Evolutionary conservation across 805 yeast species (phyloP), one percentile per base, ranked within the genome.

Genomic region (Yarrowia yakushimensis): DNA sequence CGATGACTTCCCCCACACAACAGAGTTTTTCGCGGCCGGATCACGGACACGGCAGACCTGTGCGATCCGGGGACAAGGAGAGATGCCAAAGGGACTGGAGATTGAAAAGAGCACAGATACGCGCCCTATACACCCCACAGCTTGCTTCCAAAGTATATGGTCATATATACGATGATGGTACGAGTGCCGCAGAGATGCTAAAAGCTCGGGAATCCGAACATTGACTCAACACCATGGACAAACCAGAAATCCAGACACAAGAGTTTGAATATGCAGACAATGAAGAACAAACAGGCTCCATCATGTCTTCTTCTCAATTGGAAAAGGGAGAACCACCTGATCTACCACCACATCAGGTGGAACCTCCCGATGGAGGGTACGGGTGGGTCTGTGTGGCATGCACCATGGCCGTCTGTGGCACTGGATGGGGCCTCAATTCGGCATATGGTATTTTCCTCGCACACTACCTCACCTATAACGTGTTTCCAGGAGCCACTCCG

Each of bases 331-430:
- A 50, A 20, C 12, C 12, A 6, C 15, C 25, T 11, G 43, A 34
- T 18, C 42, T 55, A 8, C 48, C 61, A 6, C 36, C 39, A 18
- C 39, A 55, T 12, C 48, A 55, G 28, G 15, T 55, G 2, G 61
- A 55, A 20, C 61, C 61, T 3, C 61, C 61, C 20, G 61, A 55
- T 8, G 61, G 61, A 55, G 61, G 61, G 22, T 55, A 55, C 22
- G 61, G 61, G 5, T 59, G 62, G 62, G 62, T 59, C 22, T 59
- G 54, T 43, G 62, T 59, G 5, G 62, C 54, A 15, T 45, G 62
- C 34, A 55, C 61, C 27, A 55, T 55, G 61, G 48, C 30, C 4
- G 61, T 59, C 8, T 59, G 54, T 33, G 62, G 54, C 23, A 43
- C 54, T 1, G 52, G 54, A 8, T 59, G 62, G 62, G 62, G 62